Evolutionary conservation across 2,329 filamentous ascomycete species (phyloP).

Genomic region (Alternaria alternata): DNA sequence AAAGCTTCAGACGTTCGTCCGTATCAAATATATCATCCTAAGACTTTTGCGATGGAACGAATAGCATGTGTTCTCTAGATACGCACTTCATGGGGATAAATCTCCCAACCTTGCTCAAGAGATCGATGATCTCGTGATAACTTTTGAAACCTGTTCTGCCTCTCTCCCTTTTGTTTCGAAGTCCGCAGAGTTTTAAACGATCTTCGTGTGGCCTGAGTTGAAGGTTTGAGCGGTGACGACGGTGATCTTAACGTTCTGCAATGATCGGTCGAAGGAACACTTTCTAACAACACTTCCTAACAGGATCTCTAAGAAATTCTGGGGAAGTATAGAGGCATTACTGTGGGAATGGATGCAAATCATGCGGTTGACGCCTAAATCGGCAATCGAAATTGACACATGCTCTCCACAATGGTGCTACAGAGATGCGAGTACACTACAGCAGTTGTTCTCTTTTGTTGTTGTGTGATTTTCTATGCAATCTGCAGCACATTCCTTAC

Average conservation of each 20-base stretch:
- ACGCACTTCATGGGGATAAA: accelerated
- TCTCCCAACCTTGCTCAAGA: accelerated
- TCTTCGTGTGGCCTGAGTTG: no score
- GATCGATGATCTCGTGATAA: accelerated
- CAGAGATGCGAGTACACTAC: no score
- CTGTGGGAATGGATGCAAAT: no score
- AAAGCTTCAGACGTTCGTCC: accelerated
- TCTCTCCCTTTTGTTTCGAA: no score
- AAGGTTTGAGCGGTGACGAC: accelerated
- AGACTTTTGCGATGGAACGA: accelerated
- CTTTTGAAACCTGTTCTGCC: accelerated
- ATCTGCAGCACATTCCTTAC: no score
- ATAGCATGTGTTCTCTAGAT: no score
- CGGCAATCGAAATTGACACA: accelerated
- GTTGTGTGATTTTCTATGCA: no score
- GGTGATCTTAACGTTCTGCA: no score
- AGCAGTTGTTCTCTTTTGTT: accelerated
- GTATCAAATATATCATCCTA: no score
- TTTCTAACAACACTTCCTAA: no score
- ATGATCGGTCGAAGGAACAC: no score
- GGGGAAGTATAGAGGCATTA: accelerated
- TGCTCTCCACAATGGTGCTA: no score
- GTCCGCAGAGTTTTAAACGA: accelerated
- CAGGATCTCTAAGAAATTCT: accelerated
- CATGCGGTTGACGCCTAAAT: accelerated